Conservation (phyloP, 2,329 filamentous ascomycete species). For the Mycosphaerella sp. region DNA sequence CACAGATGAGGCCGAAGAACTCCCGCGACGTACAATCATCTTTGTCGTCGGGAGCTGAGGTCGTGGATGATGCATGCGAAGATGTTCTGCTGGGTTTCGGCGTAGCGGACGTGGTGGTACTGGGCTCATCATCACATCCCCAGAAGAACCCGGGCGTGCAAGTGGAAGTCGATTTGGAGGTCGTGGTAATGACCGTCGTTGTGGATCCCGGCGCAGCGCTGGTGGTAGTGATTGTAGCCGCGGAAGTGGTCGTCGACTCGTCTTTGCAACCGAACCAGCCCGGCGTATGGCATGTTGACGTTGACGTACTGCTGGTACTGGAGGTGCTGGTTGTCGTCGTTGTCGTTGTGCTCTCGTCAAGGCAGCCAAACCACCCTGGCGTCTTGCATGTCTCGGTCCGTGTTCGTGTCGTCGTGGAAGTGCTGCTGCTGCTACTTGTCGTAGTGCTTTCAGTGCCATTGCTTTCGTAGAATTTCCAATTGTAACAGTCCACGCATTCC, state of each 20-base stretch:
- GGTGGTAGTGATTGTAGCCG: slow-evolving; percentile 23
- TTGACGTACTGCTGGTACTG: slow-evolving; percentile 35
- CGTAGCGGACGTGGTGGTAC: slow-evolving; percentile 26
- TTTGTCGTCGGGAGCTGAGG: not conserved
- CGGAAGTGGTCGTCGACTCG: slow-evolving; percentile 38
- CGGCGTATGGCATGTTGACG: slow-evolving; percentile 53
- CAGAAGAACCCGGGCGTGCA: slow-evolving; percentile 88
- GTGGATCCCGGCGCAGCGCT: slow-evolving; percentile 23
- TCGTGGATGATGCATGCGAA: slow-evolving; percentile 8
- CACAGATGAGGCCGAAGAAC: slow-evolving; percentile 30
- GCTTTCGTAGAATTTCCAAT: slow-evolving; percentile 93
- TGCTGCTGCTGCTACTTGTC: slow-evolving; percentile 51
- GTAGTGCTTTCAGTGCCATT: slow-evolving; percentile 73
- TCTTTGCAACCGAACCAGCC: slow-evolving; percentile 64
- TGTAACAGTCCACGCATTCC: slow-evolving; percentile 77
- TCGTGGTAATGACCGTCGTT: slow-evolving; percentile 34
- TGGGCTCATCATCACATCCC: slow-evolving; percentile 59
- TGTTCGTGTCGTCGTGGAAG: slow-evolving; percentile 53
- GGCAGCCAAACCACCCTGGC: slow-evolving; percentile 87
- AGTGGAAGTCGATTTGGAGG: slow-evolving; percentile 62
- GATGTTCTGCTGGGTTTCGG: slow-evolving; percentile 16
- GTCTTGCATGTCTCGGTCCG: slow-evolving; percentile 83
- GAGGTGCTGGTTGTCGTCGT: slow-evolving; percentile 37
- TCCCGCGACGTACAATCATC: slow-evolving; percentile 23
- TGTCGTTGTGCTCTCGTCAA: slow-evolving; percentile 51